Percentiles rank a stretch among this genome's conserved stretches.
phyloP scores from a whole-genome alignment of 352 stramenopile species.

The Globisporangium rhizosaccharum region DNA sequence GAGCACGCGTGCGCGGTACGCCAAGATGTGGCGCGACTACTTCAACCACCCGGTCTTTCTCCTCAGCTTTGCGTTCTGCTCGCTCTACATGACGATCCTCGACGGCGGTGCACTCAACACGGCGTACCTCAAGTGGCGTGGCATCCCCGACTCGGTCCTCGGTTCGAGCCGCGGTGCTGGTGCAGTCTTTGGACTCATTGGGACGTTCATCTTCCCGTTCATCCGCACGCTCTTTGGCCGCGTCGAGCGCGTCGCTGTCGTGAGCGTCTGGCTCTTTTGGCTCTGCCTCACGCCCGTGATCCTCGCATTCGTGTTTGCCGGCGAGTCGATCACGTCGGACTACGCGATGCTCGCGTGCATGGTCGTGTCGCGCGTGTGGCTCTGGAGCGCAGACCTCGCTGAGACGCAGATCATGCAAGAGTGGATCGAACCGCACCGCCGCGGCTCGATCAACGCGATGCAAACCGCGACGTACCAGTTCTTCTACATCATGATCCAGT shows the following conservation, averaged over 20 bases:
- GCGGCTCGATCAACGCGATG: conserved; percentile 59
- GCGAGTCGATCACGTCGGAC: conserved; percentile 41
- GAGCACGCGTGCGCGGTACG: conserved; percentile 22
- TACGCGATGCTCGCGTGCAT: conserved; percentile 50
- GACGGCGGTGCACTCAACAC: conserved; percentile 40
- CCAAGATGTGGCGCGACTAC: conserved; percentile 37
- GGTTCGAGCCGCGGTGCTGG: conserved; percentile 38
- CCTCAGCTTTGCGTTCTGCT: conserved; percentile 44
- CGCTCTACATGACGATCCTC: conserved; percentile 60
- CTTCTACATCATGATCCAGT: conserved; percentile 54
- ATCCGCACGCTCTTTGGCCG: conserved; percentile 22
- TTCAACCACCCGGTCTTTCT: conserved; percentile 48
- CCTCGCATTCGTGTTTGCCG: conserved; percentile 30
- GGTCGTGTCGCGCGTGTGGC: conserved; percentile 44
- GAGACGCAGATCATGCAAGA: conserved; percentile 74
- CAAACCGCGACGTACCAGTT: conserved; percentile 59
- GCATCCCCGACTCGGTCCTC: conserved; percentile 41
- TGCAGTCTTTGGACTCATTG: conserved; percentile 38
- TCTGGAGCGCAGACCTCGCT: conserved; percentile 52
- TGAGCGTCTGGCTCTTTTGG: conserved; percentile 66
- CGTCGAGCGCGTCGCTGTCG: conserved; percentile 38
- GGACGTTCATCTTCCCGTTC: conserved; percentile 41
- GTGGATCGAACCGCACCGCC: conserved; percentile 39
- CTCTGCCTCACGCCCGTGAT: conserved; percentile 36
- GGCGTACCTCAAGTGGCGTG: conserved; percentile 60